A percentile compares a stretch with the other conserved stretches of the same genome.
These are phyloP conservation scores for Globisporangium yorkense DNA, from an alignment of 352 stramenopile species.

Conservation along the genomic window DNA sequence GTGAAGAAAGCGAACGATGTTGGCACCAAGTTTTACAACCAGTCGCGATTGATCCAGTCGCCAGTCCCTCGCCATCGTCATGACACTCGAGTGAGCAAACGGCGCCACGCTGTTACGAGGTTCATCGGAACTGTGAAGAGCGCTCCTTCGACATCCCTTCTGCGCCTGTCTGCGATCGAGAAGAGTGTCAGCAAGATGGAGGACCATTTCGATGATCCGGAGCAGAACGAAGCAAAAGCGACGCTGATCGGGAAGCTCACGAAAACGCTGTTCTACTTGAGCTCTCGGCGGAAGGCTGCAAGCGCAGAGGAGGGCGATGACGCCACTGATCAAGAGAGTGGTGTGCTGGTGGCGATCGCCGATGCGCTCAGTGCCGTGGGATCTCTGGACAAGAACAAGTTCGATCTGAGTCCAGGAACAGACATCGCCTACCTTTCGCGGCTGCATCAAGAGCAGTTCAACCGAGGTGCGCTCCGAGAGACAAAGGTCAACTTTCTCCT, in stretches of 20 bases:
- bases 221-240: background rate
- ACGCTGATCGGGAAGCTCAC: constrained; percentile 34
- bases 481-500: constrained; percentile 37
- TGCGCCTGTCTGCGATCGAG: constrained; percentile 11
- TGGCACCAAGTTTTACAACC: constrained; percentile 51
- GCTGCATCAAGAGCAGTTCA: constrained; percentile 53
- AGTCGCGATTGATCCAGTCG: constrained; percentile 11
- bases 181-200: constrained; percentile 10
- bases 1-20: constrained; percentile 36
- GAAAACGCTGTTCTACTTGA: constrained; percentile 49
- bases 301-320: constrained; percentile 1
- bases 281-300: constrained; percentile 11
- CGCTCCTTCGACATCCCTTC: constrained; percentile 6
- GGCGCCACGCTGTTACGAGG: background rate
- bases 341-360: constrained; percentile 28
- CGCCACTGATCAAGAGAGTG: constrained; percentile 2
- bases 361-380: constrained; percentile 65
- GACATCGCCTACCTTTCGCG: constrained; percentile 40
- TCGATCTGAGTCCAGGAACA: constrained; percentile 53
- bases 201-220: constrained; percentile 7
- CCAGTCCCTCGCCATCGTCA: background rate
- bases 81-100: background rate
- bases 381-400: constrained; percentile 45
- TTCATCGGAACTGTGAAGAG: background rate
- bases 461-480: constrained; percentile 45